Base-by-base conservation (phyloP, 2,329 filamentous ascomycete species). In the Trichoderma breve region DNA sequence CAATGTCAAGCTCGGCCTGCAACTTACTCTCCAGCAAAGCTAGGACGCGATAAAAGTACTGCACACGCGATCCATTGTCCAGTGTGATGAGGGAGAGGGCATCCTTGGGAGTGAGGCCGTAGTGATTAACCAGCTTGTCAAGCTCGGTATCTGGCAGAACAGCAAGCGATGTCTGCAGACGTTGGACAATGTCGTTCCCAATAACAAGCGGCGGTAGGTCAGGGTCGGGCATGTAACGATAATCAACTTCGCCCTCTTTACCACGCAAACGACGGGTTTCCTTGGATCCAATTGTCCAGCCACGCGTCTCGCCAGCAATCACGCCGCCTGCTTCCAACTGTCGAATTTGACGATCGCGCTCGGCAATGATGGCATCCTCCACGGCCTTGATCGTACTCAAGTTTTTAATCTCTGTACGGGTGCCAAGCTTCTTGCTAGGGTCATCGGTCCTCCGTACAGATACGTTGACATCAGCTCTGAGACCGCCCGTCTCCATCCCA, bases 141-240 rank as follows among this genome's bases (percentile, higher is more conserved):
- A 95, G 79, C 71, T 93, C 88, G 18, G 86, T 84, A 75, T 97
- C 94, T 0, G 95, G 94, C 11, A 92, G 84, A 26, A 88, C 85
- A 5, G 93, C 93, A 72, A 97, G 82, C 0, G 86, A 91, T 0
- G 81, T 76, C 24, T 81, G 83, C 15, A 98, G 84, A 74, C 91
- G 85, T 6, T 85, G 78, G 5, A 98, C 84, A 0, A 98, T 85
- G 71, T 93, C 90, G 2, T 86, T 79, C 8, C 90, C 90, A 73
- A 99, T 92, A 3, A 94, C 79, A 2, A 99, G 85, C 1, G 96
- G 94, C 0, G 89, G 87, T 15, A 99, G 86, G 79, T 99, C 96
- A 6, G 96, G 93, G 80, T 99, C 96, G 0, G 96, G 95, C 95
- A 99, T 98, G 79, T 99, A 99, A 55, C 96, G 88, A 81, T 99